phyloP scores from a whole-genome alignment of 2,329 filamentous ascomycete species.

The Colletotrichum incanum region DNA sequence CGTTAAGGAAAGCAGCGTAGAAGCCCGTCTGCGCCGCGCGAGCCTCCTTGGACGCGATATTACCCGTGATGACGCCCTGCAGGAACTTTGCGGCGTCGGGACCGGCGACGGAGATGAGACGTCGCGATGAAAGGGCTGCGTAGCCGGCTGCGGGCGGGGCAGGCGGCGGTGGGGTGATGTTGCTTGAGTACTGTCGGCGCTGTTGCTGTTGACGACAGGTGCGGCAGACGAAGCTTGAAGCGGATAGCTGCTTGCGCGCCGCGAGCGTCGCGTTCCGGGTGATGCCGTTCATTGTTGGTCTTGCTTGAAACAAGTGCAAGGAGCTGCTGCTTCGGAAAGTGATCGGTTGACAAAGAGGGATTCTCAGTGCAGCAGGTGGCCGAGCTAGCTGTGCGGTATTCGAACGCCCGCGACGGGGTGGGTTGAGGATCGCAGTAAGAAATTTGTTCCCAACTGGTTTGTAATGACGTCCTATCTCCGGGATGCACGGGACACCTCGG shows the following conservation, averaged over 20 bases:
- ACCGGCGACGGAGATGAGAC: conserved; percentile 85
- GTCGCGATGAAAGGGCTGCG: conserved; percentile 78
- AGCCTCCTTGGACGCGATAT: conserved; percentile 63
- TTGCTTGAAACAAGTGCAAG: background rate
- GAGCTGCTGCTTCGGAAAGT: background rate
- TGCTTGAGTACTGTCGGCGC: conserved; percentile 50
- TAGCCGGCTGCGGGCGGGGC: conserved; percentile 63
- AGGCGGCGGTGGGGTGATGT: conserved; percentile 54
- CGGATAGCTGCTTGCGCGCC: conserved; percentile 32
- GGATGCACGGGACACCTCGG: conserved; percentile 28
- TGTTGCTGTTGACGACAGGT: conserved; percentile 50
- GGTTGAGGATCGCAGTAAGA: background rate
- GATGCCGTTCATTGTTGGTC: conserved; percentile 22
- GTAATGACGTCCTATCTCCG: conserved; percentile 37
- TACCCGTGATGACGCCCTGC: conserved; percentile 88
- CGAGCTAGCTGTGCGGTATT: conserved; percentile 12
- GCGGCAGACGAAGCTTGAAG: conserved; percentile 47
- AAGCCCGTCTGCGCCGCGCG: conserved; percentile 66
- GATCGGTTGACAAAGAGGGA: background rate
- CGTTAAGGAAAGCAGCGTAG: conserved; percentile 90
- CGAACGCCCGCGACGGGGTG: conserved; percentile 5
- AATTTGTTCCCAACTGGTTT: conserved; percentile 37
- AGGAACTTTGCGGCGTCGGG: conserved; percentile 87
- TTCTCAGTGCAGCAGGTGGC: conserved; percentile 10
- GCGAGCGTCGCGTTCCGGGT: conserved; percentile 24